Conservation (phyloP, 1,284 basidiomycete genomes). For the Rhizoctonia solani region DNA sequence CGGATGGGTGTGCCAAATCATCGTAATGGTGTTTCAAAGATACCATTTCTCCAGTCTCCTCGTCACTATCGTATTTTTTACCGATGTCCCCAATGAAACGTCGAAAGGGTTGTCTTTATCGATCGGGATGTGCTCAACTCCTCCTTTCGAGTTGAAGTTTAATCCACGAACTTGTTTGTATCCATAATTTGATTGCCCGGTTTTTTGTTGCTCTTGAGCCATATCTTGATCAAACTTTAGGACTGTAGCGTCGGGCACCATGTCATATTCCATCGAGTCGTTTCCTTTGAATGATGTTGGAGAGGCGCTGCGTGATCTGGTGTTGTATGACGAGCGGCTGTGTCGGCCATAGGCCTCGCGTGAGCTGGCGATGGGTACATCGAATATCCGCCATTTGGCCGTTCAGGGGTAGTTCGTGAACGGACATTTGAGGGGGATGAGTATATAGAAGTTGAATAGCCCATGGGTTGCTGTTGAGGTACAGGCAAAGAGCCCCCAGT, state of each 20-base stretch:
- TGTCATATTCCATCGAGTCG: constrained; percentile 33
- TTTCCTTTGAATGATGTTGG: constrained; percentile 27
- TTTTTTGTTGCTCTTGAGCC: constrained; percentile 4
- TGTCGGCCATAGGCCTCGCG: constrained; percentile 32
- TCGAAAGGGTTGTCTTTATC: constrained; percentile 6
- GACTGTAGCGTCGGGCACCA: constrained; percentile 32
- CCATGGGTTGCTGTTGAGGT: constrained; percentile 2
- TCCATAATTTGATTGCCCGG: constrained; percentile 5
- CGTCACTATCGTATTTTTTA: constrained; percentile 25
- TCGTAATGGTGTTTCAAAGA: constrained; percentile 32
- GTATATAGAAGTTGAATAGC: constrained; percentile 28
- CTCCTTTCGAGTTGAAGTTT: constrained; percentile 18
- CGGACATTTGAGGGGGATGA: constrained; percentile 29
- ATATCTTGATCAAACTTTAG: constrained; percentile 27
- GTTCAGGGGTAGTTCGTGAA: constrained; percentile 29
- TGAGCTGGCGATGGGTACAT: constrained; percentile 31
- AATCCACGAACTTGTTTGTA: constrained; percentile 25
- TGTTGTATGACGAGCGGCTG: constrained; percentile 24
- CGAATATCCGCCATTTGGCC: constrained; percentile 21
- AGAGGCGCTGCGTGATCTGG: constrained; percentile 26
- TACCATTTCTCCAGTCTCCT: constrained; percentile 22
- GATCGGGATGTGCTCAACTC: constrained; percentile 23
- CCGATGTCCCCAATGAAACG: constrained; percentile 25
- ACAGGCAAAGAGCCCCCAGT: constrained; percentile 5
- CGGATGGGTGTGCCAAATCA: constrained; percentile 19